Conservation (phyloP, 2,329 filamentous ascomycete genomes). For the Cadophora sp. region DNA sequence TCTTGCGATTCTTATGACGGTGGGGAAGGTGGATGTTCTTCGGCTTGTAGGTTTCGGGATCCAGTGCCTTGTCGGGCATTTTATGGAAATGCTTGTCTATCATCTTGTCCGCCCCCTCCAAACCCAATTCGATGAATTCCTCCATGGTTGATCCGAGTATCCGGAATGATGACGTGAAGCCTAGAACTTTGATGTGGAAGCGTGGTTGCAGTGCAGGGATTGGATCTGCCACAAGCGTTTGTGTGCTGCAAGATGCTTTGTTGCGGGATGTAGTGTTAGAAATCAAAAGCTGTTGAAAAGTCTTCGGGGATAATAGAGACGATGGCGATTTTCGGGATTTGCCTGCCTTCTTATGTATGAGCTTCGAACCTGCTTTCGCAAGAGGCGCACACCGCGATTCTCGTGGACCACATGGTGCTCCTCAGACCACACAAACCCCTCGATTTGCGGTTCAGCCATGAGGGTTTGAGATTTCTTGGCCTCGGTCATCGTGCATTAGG, state of each 20-base stretch:
- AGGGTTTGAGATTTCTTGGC: slow-evolving; percentile 14
- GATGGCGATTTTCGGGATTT: background rate
- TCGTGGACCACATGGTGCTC: slow-evolving; percentile 4
- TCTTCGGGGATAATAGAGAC: background rate
- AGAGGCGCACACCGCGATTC: slow-evolving; percentile 16
- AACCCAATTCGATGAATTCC: slow-evolving; percentile 30
- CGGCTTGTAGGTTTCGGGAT: slow-evolving; percentile 34
- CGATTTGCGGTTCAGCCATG: background rate
- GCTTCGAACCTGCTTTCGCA: background rate
- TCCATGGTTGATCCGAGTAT: slow-evolving; percentile 24
- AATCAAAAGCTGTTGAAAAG: background rate
- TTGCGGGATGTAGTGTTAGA: background rate
- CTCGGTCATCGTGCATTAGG: slow-evolving; percentile 15
- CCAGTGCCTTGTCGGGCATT: slow-evolving; percentile 36
- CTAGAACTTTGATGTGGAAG: slow-evolving; percentile 9
- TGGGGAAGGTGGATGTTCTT: slow-evolving; percentile 14
- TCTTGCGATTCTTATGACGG: slow-evolving; percentile 19
- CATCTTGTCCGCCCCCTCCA: slow-evolving; percentile 32
- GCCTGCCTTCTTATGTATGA: background rate
- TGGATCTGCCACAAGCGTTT: background rate
- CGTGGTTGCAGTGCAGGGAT: slow-evolving; percentile 2
- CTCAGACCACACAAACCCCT: background rate
- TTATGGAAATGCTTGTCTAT: slow-evolving; percentile 38
- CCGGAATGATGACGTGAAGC: slow-evolving; percentile 16
- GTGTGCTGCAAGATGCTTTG: background rate